Base-by-base conservation (phyloP, 1,139 yeast genomes). In the Pichia kudriavzevii region DNA sequence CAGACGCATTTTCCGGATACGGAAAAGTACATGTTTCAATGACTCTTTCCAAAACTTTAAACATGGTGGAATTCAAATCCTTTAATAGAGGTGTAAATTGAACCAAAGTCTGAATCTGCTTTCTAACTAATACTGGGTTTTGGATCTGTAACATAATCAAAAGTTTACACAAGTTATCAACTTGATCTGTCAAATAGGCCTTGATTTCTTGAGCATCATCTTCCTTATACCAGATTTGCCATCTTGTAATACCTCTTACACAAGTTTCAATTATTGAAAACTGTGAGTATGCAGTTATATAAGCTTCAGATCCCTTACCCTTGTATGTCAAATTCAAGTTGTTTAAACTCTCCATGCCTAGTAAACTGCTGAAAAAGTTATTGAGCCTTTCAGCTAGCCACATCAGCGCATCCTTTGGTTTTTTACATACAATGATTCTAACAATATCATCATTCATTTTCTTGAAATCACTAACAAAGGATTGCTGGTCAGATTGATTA, bases 61-160 rank as follows among this genome's bases (percentile, higher is more conserved):
- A 84, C 75, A 91, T 76, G 8, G 56, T 52, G 2, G 71, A 69
- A 29, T 77, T 74, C 12, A 75, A 77, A 46, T 84, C 91, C 49
- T 84, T 83, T 41, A 91, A 64, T 43, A 87, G 65, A 1, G 97
- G 95, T n/a, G 96, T 84, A 57, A 91, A 91, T 55, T 91, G 94
- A n/a, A 93, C 97, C 47, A 88, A 68, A 3, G 95, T 83, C 59
- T 91, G 97, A 13, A 87, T 82, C 52, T 85, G 84, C 48, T 85
- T 87, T 46, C 95, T 72, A 43, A 84, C 69, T 31, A 93, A 61
- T 43, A 82, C 67, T 1, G 97, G 96, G 44, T 87, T 88, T 21
- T 79, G 72, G 27, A 84, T 67, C 41, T 77, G 74, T 71, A 91
- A 72, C 17, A 79, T 80, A 39, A 88, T 64, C 41, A 91, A 63